Conservation (phyloP, 2,329 filamentous ascomycete species). For the Fusarium sp. region DNA sequence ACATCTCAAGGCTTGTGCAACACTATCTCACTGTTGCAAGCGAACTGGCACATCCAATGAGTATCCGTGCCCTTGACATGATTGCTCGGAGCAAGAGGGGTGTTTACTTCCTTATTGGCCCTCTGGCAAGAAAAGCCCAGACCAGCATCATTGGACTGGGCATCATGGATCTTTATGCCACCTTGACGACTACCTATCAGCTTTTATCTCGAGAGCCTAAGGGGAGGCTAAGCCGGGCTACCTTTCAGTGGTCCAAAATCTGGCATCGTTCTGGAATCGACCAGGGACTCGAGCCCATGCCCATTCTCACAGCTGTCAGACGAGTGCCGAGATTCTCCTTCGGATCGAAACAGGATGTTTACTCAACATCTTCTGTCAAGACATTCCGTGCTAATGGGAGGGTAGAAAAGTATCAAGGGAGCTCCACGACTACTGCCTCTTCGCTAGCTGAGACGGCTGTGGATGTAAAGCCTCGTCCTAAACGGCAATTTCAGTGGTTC, state of each 20-base stretch:
- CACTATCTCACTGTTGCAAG: slow-evolving; percentile 36
- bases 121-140: slow-evolving; percentile 37
- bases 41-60: slow-evolving; percentile 36
- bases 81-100: slow-evolving; percentile 32
- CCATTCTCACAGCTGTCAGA: slow-evolving; percentile 36
- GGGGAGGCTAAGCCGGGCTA: slow-evolving; percentile 30
- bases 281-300: slow-evolving; percentile 31
- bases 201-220: slow-evolving; percentile 21
- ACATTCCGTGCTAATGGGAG: slow-evolving; percentile 8
- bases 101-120: slow-evolving; percentile 34
- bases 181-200: slow-evolving; percentile 33
- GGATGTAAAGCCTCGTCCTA: rapidly evolving
- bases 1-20: slow-evolving; percentile 11
- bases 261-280: slow-evolving; percentile 34
- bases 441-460: rapidly evolving
- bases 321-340: slow-evolving; percentile 28
- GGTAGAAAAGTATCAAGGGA: rapidly evolving
- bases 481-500: slow-evolving; percentile 38
- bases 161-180: slow-evolving; percentile 41
- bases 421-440: no score
- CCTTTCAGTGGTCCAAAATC: slow-evolving; percentile 34
- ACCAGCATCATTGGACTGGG: slow-evolving; percentile 38
- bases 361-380: background rate
- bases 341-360: slow-evolving; percentile 3
- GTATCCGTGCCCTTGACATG: slow-evolving; percentile 27